Evolutionary conservation across 192 early-diverging fungal genomes (phyloP), one percentile per base, ranked within the genome.

Genomic region (Podochytrium sp.): DNA sequence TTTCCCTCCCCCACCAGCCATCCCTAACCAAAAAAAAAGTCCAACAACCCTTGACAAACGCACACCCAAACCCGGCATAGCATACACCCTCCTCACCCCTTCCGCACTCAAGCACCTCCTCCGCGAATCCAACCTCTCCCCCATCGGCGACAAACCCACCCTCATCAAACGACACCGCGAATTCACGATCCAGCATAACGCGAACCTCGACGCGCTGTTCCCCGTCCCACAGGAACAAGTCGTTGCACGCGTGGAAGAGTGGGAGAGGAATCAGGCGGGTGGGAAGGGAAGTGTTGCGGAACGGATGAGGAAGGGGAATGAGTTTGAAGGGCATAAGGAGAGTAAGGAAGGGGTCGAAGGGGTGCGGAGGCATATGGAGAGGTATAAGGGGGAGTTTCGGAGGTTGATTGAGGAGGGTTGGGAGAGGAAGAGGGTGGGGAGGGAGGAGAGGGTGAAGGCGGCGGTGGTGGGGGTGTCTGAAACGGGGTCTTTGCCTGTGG

Each of bases 91-190:
- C 5, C 35, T 61, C 32, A 74, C 64, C 30, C 61, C 64, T n/a
- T 12, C 60, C 6, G 61, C 64, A 53, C 42, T 74, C 3, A 23
- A 62, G n/a, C 42, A 65, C 35, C 40, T 74, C 37, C 37, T 74
- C 18, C 42, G 53, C 30, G 72, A 74, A 6, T 60, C 64, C 23
- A 62, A 62, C 5, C 49, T 74, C 27, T 41, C 61, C 29, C 10
- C 72, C 6, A 63, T 41, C 20, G 72, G 72, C 25, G 72, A 74
- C 51, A 74, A 74, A 47, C 40, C 61, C n/a, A 74, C 51, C 29
- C 58, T 74, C 43, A 64, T 51, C 20, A 47, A 40, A 52, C 59
- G 72, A 16, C 72, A 74, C 50, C 30, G 49, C 27, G 72, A 74
- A 65, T 74, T 42, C 59, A 51, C 39, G 16, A 39, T 74, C 30